Evolutionary conservation across 768 basidiomycete genomes (phyloP), one percentile per base, ranked within the genome.

Genomic region (Asterophora lycoperdoides): DNA sequence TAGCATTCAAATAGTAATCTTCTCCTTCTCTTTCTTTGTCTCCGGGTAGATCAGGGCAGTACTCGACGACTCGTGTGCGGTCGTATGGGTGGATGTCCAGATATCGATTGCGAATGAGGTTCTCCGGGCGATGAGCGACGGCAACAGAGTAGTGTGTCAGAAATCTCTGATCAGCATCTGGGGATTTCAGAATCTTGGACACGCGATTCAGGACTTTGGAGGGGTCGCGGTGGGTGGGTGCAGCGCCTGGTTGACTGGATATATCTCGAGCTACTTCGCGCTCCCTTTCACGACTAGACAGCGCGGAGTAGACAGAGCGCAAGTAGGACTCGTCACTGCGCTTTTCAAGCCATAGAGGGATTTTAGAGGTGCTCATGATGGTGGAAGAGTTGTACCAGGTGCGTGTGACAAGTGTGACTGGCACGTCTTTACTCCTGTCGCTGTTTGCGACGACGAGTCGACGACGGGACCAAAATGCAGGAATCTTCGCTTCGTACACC

Each of bases 1-100:
- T 89, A 11, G 86, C 92, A 58, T 94, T 93, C 30, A 94, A 62
- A 63, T 93, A 94, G 41, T 78, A 67, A 10, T 76, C 76, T 15
- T 59, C 49, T 20, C 48, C 44, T 45, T 46, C 43, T 44, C 23
- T 34, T 19, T 38, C 44, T 39, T 55, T 59, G 32, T 61, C 58
- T 14, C 44, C 56, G 32, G 59, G 54, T 9, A 58, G 55, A 10
- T 41, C 28, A 8, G 39, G 13, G 32, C 23, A 23, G 23, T 69
- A 68, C 13, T 83, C 72, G n/a, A 78, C 60, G 26, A 91, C 81
- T 13, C 88, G 78, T 0, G 87, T 92, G 41, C 87, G 78, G 66
- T 94, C 89, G 62, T 92, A 94, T 0, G 92, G 87, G 40, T 79
- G 67, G 45, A 93, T 76, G 57, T 90, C 79, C 23, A 60, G 42